phyloP scores from a whole-genome alignment of 805 yeast species.

The Saturnispora diversa region DNA sequence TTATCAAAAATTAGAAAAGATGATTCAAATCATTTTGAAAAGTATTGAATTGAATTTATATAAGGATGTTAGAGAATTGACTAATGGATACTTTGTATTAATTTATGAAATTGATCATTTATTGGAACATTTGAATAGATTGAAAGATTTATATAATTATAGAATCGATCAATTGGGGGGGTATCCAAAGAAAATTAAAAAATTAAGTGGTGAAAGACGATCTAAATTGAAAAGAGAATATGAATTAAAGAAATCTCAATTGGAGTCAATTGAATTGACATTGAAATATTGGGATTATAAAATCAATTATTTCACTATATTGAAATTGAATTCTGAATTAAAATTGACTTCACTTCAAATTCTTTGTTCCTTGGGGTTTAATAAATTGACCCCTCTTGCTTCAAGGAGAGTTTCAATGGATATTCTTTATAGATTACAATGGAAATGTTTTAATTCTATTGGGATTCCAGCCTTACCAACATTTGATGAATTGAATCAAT shows the following conservation, averaged over 20 bases:
- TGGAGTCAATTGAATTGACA: constrained; percentile 13
- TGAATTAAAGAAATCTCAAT: constrained; percentile 15
- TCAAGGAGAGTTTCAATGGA: constrained; percentile 24
- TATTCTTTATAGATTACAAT: constrained; percentile 46
- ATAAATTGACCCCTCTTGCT: constrained; percentile 23
- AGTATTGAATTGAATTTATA: constrained; percentile 74
- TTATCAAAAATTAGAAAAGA: constrained; percentile 54
- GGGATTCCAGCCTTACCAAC: constrained; percentile 67
- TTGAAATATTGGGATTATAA: constrained; percentile 15
- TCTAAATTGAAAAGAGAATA: constrained; percentile 19
- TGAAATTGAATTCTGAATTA: constrained; percentile 17
- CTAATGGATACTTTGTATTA: constrained; percentile 8
- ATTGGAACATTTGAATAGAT: constrained; percentile 19
- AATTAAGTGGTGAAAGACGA: constrained; percentile 25
- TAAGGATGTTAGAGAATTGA: constrained; percentile 53
- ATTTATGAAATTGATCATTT: constrained; percentile 16
- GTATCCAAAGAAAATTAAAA: constrained; percentile 21
- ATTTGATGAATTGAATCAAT: constrained; percentile 31
- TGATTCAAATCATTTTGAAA: constrained; percentile 63
- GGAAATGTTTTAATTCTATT: constrained; percentile 73
- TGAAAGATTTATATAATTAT: constrained; percentile 16
- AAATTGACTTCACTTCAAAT: constrained; percentile 22
- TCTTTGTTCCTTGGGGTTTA: constrained; percentile 19
- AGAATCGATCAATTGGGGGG: constrained; percentile 18
- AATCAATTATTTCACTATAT: constrained; percentile 12